phyloP scores from a whole-genome alignment of 768 basidiomycete species.

The Suillus spraguei region DNA sequence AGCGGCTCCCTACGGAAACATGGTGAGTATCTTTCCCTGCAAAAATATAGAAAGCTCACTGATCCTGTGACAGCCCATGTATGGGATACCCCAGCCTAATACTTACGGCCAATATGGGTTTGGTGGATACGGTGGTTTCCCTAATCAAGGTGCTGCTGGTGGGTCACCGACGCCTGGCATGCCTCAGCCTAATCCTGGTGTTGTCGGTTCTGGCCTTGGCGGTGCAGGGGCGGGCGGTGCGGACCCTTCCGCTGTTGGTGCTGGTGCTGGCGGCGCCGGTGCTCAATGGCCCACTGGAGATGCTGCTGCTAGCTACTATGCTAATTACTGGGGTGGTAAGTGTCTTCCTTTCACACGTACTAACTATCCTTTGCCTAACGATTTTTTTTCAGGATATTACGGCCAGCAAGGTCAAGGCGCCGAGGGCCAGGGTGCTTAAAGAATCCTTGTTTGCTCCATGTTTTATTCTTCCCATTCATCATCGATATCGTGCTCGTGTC shows the following conservation, averaged over 20 bases:
- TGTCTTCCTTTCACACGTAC: constrained; percentile 14
- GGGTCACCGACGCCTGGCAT: constrained; percentile 40
- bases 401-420: constrained; percentile 69
- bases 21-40: constrained; percentile 49
- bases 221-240: constrained; percentile 59
- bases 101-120: constrained; percentile 78
- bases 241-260: constrained; percentile 50
- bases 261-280: constrained; percentile 60
- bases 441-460: constrained; percentile 25
- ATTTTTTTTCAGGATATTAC: constrained; percentile 66
- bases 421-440: constrained; percentile 48
- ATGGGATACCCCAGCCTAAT: constrained; percentile 84
- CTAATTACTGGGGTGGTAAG: constrained; percentile 85
- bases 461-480: constrained; percentile 27
- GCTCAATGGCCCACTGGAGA: constrained; percentile 80
- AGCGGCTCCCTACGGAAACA: constrained; percentile 70
- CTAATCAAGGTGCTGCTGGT: constrained; percentile 56
- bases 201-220: constrained; percentile 56
- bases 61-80: constrained; percentile 65
- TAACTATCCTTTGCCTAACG: constrained; percentile 9
- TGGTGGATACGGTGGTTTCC: constrained; percentile 72
- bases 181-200: constrained; percentile 60
- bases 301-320: constrained; percentile 74
- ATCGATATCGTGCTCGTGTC: constrained; percentile 23
- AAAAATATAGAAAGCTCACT: constrained; percentile 13